Conservation (phyloP, 106 monocot species). For the Ottelia alismoides region DNA sequence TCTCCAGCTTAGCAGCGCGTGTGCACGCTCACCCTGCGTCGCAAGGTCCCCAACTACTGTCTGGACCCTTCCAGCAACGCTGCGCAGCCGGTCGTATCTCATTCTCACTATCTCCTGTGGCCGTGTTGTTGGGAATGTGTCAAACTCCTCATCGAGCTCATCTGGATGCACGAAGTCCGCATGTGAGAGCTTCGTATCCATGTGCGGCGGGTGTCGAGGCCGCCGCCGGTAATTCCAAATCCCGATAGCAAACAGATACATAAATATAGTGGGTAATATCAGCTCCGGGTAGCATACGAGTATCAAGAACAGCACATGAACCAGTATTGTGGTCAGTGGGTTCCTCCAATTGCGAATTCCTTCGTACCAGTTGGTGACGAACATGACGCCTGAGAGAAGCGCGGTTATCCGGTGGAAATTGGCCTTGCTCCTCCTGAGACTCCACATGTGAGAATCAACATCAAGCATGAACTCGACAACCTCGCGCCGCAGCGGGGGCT, state of each 20-base stretch:
- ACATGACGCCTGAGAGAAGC: neutral
- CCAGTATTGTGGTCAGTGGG: constrained; percentile 7
- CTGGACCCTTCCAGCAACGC: constrained; percentile 11
- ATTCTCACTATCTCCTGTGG: constrained; percentile 3
- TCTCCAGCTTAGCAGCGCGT: constrained; percentile 12
- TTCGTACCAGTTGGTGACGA: constrained; percentile 2
- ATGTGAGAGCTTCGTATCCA: constrained; percentile 9
- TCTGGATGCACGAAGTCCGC: constrained; percentile 17
- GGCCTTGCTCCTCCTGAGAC: constrained; percentile 13
- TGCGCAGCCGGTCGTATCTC: constrained; percentile 9
- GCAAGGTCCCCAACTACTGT: constrained; percentile 11
- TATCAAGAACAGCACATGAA: constrained; percentile 7
- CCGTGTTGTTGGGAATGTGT: constrained; percentile 30
- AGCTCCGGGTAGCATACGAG: constrained; percentile 10
- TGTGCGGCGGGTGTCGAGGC: constrained; percentile 15
- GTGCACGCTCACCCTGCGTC: constrained; percentile 9
- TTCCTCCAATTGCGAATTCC: constrained; percentile 11
- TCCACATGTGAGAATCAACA: constrained; percentile 17
- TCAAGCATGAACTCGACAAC: constrained; percentile 14
- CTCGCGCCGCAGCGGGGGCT: constrained; percentile 9
- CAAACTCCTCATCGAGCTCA: constrained; percentile 78
- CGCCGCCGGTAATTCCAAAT: constrained; percentile 8
- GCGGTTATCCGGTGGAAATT: constrained; percentile 9
- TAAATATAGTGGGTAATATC: constrained; percentile 6
- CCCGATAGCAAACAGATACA: constrained; percentile 9